Evolutionary conservation across 768 basidiomycete species (phyloP), one percentile per base, ranked within the genome.

Genomic region (Baorangia bicolor): DNA sequence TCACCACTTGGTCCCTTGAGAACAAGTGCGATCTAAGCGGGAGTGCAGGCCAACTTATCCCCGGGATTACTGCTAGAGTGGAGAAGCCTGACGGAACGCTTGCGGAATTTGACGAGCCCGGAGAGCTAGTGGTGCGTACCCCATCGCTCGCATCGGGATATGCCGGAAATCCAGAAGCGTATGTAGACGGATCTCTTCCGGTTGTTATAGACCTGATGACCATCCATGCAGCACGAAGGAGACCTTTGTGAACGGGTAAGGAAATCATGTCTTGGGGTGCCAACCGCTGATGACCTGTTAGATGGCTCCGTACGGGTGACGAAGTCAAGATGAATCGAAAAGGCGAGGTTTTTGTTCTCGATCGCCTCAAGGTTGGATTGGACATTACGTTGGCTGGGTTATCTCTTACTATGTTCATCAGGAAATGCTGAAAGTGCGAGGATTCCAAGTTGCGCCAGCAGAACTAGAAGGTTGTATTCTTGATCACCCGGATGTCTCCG

Each of bases 391-490:
- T 41, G 18, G 2, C 20, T 28, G 20, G 41, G 13, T 33, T 7
- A 28, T 16, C 7, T 18, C 34, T 63, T 10, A 58, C 3, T n/a
- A 10, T 42, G 12, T 35, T 52, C 4, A 2, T 1, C 52, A 87
- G 86, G 87, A 90, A 75, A 82, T 88, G 51, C 76, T 89, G 70
- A 89, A 91, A 71, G 82, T 86, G 37, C 76, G 78, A 64, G 78
- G 76, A 16, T 77, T 71, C 65, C 69, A 84, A 66, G 85, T 88
- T 5, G 84, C 83, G 4, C 85, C 86, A 2, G 85, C 86, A 4
- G 86, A 87, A 59, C 69, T 87, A 2, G 85, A 87, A 68, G 86
- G 84, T 0, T 85, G 85, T 66, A 73, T 87, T 45, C 75, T 88
- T 34, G 64, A 76, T 34, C 85, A 87, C 61, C 75, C 78, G 11